Evolutionary conservation across 305 asterid genomes (phyloP).

Genomic region (Petunia hybrid): DNA sequence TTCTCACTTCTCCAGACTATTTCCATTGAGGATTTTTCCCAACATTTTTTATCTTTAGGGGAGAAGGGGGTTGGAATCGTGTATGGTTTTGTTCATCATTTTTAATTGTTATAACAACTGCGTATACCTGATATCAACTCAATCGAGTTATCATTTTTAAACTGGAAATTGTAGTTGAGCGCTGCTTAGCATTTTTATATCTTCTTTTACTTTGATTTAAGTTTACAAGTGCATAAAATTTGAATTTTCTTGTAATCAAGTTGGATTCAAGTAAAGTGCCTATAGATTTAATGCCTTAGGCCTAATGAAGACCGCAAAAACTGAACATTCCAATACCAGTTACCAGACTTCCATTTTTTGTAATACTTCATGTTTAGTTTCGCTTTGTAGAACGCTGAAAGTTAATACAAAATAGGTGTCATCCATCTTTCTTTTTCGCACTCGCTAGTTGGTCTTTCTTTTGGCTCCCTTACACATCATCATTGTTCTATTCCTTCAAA

Average conservation of each 20-base stretch:
- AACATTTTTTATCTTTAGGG: not conserved
- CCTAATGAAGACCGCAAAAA: not conserved
- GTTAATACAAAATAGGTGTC: not conserved
- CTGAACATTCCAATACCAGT: not conserved
- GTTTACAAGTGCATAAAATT: not conserved
- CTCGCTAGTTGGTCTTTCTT: too few species aligned
- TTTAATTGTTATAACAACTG: constrained; percentile 1
- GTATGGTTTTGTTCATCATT: constrained; percentile 9
- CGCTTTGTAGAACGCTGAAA: not conserved
- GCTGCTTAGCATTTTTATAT: not conserved
- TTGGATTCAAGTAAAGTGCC: not conserved
- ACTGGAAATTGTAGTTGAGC: not conserved
- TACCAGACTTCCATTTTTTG: not conserved
- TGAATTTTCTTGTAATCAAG: not conserved
- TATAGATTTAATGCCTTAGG: not conserved
- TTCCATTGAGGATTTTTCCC: constrained; percentile 22
- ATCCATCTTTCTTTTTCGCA: too few species aligned
- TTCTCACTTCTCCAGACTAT: not conserved
- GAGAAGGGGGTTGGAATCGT: not conserved
- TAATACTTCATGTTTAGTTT: not conserved
- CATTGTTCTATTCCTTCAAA: too few species aligned
- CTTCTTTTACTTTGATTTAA: not conserved
- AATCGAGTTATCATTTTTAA: constrained; percentile 13
- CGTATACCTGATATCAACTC: constrained; percentile 10
- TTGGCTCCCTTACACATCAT: too few species aligned